Conservation (phyloP, 2,329 filamentous ascomycete genomes). For the Fusarium begoniae region DNA sequence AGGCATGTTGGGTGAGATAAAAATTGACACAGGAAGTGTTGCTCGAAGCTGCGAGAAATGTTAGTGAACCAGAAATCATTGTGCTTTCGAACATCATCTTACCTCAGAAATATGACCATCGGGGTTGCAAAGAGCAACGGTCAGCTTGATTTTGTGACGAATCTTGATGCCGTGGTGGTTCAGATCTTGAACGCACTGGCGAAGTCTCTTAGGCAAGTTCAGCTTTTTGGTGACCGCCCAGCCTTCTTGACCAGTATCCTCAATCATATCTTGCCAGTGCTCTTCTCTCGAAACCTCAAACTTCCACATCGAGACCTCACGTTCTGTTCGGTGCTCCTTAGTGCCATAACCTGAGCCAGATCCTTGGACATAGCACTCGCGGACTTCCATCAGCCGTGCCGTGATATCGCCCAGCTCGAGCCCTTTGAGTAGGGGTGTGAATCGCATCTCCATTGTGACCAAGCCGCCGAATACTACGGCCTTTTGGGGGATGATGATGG, state of each 20-base stretch:
- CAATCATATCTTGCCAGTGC: slow-evolving; percentile 75
- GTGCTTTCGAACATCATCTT: slow-evolving; percentile 39
- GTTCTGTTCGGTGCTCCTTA: slow-evolving; percentile 69
- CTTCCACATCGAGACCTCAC: slow-evolving; percentile 69
- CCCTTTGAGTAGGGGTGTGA: slow-evolving; percentile 89
- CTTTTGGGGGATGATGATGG: slow-evolving; percentile 91
- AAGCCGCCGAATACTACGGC: slow-evolving; percentile 93
- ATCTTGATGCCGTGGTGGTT: slow-evolving; percentile 91
- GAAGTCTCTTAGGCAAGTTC: slow-evolving; percentile 82
- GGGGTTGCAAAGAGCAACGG: slow-evolving; percentile 90
- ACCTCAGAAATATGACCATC: slow-evolving; percentile 94
- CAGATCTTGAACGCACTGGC: slow-evolving; percentile 87
- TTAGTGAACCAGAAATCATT: slow-evolving; percentile 1
- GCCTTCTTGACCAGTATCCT: slow-evolving; percentile 73
- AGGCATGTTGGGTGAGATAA: slow-evolving; percentile 93
- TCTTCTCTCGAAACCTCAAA: slow-evolving; percentile 65
- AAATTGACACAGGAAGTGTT: slow-evolving; percentile 89
- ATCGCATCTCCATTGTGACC: slow-evolving; percentile 83
- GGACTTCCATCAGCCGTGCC: slow-evolving; percentile 80
- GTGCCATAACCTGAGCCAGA: slow-evolving; percentile 53
- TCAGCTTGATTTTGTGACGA: slow-evolving; percentile 90
- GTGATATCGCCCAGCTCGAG: slow-evolving; percentile 85
- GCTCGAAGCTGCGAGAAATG: slow-evolving; percentile 72
- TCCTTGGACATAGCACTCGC: slow-evolving; percentile 69
- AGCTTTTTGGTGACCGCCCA: slow-evolving; percentile 69